Evolutionary conservation across 805 yeast genomes (phyloP), one percentile per base, ranked within the genome.

Genomic region (Lachancea sp.): DNA sequence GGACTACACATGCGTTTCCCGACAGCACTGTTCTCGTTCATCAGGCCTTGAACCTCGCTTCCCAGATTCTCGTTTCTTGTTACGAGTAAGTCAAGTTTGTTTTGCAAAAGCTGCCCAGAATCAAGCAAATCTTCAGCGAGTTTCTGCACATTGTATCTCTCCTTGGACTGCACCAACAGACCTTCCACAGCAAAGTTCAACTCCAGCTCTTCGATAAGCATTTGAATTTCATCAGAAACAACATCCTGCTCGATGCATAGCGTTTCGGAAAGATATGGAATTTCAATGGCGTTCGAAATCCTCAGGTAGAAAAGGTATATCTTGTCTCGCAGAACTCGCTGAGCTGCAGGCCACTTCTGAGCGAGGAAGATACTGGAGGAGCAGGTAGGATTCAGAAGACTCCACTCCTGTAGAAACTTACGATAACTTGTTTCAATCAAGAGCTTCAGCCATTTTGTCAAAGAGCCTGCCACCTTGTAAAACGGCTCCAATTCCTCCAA

Each of bases 251-350:
- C 50, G 20, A 61, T 51, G 8, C 53, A 51, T 15, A 60, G 39
- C 1, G 52, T 53, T 8, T 51, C 46, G 2, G 66, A 53, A 10
- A 62, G 39, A 46, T 62, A 62, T 26, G 54, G 42, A 8, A 60
- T 45, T 18, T 48, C 49, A 13, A 62, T 41, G 27, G 41, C 46
- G 20, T 48, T 49, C 2, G 65, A 54, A 3, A 62, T 49, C 30
- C 59, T 49, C 42, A 62, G 36, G 46, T 62, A 61, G 37, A 62
- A 59, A 26, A 54, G 54, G 38, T 56, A 57, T 13, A 62, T 56
- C 40, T 61, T 62, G 31, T 52, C 43, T 35, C 62, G 50, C 56
- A 61, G 54, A 15, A 49, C 46, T 26, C 32, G 37, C 17, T 53
- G 50, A 2, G 56, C 54, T 10, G 34, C 43, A 2, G 32, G 33